phyloP scores from a whole-genome alignment of 2,329 filamentous ascomycete genomes.

The Monilinia fructicola region DNA sequence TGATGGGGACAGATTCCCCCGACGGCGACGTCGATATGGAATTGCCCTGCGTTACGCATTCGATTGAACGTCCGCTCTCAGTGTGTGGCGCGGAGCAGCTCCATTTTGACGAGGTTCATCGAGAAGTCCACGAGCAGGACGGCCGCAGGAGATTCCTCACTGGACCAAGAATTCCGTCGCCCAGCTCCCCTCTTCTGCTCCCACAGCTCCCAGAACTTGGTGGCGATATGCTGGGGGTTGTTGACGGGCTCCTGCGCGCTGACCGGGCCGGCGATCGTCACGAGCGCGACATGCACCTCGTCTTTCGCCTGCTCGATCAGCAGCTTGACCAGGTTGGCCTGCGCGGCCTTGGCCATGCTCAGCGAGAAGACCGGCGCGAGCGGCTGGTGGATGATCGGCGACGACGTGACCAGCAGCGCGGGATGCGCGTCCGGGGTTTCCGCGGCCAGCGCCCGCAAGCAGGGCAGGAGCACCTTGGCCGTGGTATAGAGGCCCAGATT shows the following conservation, averaged over 20 bases:
- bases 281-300: slow-evolving; percentile 49
- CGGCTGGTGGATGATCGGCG: slow-evolving; percentile 38
- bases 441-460: neutral
- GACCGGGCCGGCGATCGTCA: slow-evolving; percentile 49
- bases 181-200: slow-evolving; percentile 42
- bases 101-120: no score
- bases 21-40: neutral
- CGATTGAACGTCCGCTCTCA: neutral
- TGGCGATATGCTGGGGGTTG: slow-evolving; percentile 49
- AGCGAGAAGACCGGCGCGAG: slow-evolving; percentile 51
- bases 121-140: neutral
- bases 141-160: neutral
- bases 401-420: slow-evolving; percentile 17
- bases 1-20: neutral
- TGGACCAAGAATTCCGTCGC: slow-evolving; percentile 41
- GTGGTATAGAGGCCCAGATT: slow-evolving; percentile 49
- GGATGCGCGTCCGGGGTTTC: slow-evolving; percentile 15
- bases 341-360: slow-evolving; percentile 52
- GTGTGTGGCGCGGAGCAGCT: neutral
- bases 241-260: slow-evolving; percentile 43
- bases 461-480: slow-evolving; percentile 16
- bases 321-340: slow-evolving; percentile 50
- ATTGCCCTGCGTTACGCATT: no score
- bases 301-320: slow-evolving; percentile 41
- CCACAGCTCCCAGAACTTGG: slow-evolving; percentile 47